Base-by-base conservation (phyloP, 2,329 filamentous ascomycete species). In the Trichoderma guizhouense region DNA sequence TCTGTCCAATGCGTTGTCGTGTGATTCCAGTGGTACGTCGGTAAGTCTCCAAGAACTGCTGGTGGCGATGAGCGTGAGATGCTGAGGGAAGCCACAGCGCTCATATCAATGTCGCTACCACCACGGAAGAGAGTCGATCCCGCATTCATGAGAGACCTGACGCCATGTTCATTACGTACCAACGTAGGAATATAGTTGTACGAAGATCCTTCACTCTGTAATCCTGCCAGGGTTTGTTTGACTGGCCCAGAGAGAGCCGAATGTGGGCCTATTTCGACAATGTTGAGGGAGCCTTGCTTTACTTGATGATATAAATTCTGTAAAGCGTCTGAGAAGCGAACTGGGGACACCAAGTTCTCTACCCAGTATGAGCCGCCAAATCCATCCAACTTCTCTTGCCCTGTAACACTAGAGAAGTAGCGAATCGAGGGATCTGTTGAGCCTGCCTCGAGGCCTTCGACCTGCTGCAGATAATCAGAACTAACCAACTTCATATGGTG, bases 301-400 rank as follows among this genome's bases (percentile, higher is more conserved):
- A 70, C 28, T 15, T 64, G 57, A 7, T 24, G 47, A n/a, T 64
- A 43, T 7, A 67, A n/a, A 11, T 39, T 55, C 51, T 63, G 67
- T 12, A 76, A 61, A 36, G 77, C 77, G 7, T 76, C 71, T 8
- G 65, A 57, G 72, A 81, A 80, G 0, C 77, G 65, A 1, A 79
- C 78, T 1, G 76, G 69, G 2, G 62, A 36, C 12, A 71, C 51
- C 15, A 75, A 36, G 15, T 75, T 75, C 12, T 68, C 60, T 2
- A 51, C 32, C 74, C 74, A 75, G 67, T 75, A 72, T 8, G 71
- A 75, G 1, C 69, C 72, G 11, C 67, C 71, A 68, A 76, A 74
- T 2, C 36, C 58, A 28, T 57, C 30, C 28, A 57, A 15, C 14
- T 57, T 67, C 4, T 57, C 64, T 21, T 57, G 47, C 2, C 51